Percentiles rank a stretch among this genome's conserved stretches.
phyloP scores from a whole-genome alignment of 2,329 filamentous ascomycete species.

The Onygena corvina region DNA sequence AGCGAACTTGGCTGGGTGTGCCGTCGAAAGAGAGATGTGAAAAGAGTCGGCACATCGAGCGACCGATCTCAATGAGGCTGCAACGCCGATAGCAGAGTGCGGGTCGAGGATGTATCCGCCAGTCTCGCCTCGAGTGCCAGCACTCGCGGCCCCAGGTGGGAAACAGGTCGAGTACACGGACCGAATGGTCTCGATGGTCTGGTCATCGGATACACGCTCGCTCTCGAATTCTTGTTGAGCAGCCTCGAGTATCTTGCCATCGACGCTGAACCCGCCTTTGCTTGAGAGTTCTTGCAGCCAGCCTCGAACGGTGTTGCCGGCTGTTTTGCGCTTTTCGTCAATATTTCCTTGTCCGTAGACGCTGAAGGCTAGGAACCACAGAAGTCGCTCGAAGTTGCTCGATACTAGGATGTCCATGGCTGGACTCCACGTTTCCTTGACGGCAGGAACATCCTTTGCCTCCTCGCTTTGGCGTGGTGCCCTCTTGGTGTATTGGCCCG shows the following conservation, averaged over 20 bases:
- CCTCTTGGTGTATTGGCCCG: conserved; percentile 76
- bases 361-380: conserved; percentile 83
- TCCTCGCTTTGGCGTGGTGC: conserved; percentile 26
- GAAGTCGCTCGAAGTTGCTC: conserved; percentile 88
- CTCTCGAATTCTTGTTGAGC: conserved; percentile 69
- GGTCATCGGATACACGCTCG: conserved; percentile 52
- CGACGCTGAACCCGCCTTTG: conserved; percentile 71
- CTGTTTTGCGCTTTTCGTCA: conserved; percentile 38
- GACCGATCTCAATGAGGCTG: conserved; percentile 60
- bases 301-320: conserved; percentile 58
- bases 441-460: conserved; percentile 42
- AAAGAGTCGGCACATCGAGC: conserved; percentile 41
- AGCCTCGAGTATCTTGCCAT: conserved; percentile 56
- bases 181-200: conserved; percentile 58
- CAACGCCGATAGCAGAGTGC: conserved; percentile 77
- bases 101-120: conserved; percentile 78
- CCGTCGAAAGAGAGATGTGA: conserved; percentile 80
- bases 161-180: conserved; percentile 45
- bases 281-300: conserved; percentile 76
- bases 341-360: conserved; percentile 50
- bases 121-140: conserved; percentile 29
- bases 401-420: conserved; percentile 97
- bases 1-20: conserved; percentile 91
- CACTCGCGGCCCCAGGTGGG: conserved; percentile 32
- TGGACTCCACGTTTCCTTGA: conserved; percentile 82